Conservation (phyloP, 2,329 filamentous ascomycete species). For the Pseudogymnoascus destructans region DNA sequence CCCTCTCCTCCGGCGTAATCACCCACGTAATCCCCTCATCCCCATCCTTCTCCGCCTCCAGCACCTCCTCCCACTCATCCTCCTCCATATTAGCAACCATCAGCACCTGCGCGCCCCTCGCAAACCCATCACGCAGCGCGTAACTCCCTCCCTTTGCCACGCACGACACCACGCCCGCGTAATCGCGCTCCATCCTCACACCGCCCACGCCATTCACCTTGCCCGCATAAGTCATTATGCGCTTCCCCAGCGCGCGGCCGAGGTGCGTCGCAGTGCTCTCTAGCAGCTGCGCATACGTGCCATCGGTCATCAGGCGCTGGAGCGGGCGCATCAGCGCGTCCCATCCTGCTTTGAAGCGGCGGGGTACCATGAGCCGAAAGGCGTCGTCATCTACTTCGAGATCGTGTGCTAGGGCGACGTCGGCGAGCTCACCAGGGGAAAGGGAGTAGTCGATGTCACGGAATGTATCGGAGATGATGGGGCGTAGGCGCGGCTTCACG, state of each 20-base stretch:
- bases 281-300: slow-evolving; percentile 64
- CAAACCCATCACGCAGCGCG: slow-evolving; percentile 63
- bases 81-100: slow-evolving; percentile 91
- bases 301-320: slow-evolving; percentile 66
- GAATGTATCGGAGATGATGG: slow-evolving; percentile 78
- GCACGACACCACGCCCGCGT: slow-evolving; percentile 58
- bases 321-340: slow-evolving; percentile 74
- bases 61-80: slow-evolving; percentile 80
- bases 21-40: slow-evolving; percentile 60
- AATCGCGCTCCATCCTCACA: slow-evolving; percentile 70
- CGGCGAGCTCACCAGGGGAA: slow-evolving; percentile 45
- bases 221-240: slow-evolving; percentile 68
- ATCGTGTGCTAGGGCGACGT: slow-evolving; percentile 38
- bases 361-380: slow-evolving; percentile 54
- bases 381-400: slow-evolving; percentile 35
- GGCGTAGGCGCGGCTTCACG: slow-evolving; percentile 70
- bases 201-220: slow-evolving; percentile 67
- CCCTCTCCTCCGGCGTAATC: slow-evolving; percentile 59
- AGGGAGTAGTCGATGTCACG: slow-evolving; percentile 79
- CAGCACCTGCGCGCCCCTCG: slow-evolving; percentile 63
- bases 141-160: slow-evolving; percentile 61
- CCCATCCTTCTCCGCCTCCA: slow-evolving; percentile 34
- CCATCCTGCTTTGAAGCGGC: slow-evolving; percentile 77
- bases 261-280: slow-evolving; percentile 63
- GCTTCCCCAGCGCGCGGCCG: slow-evolving; percentile 69